These are phyloP conservation scores for Auriscalpium orientale DNA, from an alignment of 768 basidiomycete species.

Conservation along the genomic window DNA sequence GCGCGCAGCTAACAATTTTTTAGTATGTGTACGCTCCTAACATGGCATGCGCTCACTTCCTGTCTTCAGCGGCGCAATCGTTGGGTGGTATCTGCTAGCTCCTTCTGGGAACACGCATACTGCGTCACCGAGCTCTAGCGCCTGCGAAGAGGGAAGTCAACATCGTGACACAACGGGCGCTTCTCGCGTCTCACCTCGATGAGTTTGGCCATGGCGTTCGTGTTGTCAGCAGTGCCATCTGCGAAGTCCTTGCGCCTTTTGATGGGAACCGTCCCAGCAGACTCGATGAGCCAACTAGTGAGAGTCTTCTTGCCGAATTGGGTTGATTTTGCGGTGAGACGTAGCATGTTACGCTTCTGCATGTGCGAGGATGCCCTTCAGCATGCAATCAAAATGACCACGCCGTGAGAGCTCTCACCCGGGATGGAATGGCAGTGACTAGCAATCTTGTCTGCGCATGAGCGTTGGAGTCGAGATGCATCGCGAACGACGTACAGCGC, in stretches of 20 bases:
- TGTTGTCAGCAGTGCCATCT: conserved; percentile 55
- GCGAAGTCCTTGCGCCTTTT: conserved; percentile 64
- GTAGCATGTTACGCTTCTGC: conserved; percentile 70
- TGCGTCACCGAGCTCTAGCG: conserved; percentile 68
- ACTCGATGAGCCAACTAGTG: conserved; percentile 86
- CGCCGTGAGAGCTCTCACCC: conserved; percentile 31
- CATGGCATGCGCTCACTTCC: conserved; percentile 45
- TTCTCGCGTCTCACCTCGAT: conserved; percentile 41
- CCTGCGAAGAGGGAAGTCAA: conserved; percentile 34
- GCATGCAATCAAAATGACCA: conserved; percentile 1
- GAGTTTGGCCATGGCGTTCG: conserved; percentile 57
- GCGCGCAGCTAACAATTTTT: conserved; percentile 51
- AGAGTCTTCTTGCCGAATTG: conserved; percentile 80
- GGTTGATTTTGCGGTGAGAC: conserved; percentile 83
- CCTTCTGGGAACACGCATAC: conserved; percentile 86
- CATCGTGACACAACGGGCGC: conserved; percentile 8
- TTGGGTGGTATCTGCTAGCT: conserved; percentile 76
- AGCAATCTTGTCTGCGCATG: conserved; percentile 44
- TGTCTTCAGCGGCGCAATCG: conserved; percentile 82
- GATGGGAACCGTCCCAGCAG: conserved; percentile 80
- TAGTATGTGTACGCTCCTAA: not conserved
- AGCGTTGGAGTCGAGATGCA: not conserved
- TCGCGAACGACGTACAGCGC: conserved; percentile 51
- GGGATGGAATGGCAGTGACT: conserved; percentile 63
- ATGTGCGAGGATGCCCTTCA: not conserved